Evolutionary conservation across 768 basidiomycete species (phyloP), one percentile per base, ranked within the genome.

Genomic region (Amanita rubescens): DNA sequence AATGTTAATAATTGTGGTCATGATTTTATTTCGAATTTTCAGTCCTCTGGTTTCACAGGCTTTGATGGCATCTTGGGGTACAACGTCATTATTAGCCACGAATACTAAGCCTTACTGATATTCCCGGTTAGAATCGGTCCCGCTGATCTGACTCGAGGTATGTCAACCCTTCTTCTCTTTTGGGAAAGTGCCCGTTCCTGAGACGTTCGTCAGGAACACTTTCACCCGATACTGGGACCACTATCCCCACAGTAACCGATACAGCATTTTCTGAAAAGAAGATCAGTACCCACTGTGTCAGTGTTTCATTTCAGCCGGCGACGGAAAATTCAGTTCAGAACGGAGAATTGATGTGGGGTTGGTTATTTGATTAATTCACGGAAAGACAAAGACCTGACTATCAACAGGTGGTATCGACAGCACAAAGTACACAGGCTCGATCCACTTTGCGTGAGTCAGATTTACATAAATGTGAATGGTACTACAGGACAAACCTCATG

Each of bases 11-110:
- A 27, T 35, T 25, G 33, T 15, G 17, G 25, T 39, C 20, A 43
- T 34, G 3, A 2, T 52, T 48, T 25, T 11, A 12, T 22, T 25
- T 11, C 14, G 20, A 65, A 12, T 22, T 25, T 11, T 11, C 20
- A 65, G 67, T 71, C 78, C 1, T 27, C 49, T 3, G 84, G 78
- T 4, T 77, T 79, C 60, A 30, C 55, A 0, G 78, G 75, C 39
- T 71, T 79, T 20, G 85, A 86, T 58, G 84, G 84, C 9, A 85
- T 87, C 56, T 57, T 86, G 19, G 84, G 84, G 81, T 84, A 65
- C 32, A 71, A 17, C 20, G n/a, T n/a, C 20, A 57, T 30, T 51
- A 12, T 30, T 43, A 15, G 24, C 37, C 54, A n/a, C 43, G 22
- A 24, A 25, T n/a, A 20, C n/a, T n/a, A n/a, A n/a, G 19, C 2